Base-by-base conservation (phyloP, 2,329 filamentous ascomycete genomes). In the Diaporthe australafricana region DNA sequence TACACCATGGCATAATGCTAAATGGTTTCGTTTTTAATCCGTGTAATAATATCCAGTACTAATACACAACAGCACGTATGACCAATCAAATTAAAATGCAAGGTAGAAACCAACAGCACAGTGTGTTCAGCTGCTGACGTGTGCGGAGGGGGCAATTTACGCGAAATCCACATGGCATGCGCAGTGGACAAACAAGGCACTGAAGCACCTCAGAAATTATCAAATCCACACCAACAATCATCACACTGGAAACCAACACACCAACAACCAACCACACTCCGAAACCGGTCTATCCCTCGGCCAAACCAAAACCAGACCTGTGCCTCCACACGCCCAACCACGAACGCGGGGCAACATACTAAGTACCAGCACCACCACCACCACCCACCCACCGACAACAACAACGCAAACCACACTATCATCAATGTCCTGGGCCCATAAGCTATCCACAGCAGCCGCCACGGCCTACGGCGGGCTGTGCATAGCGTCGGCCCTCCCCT, bases 401-500 rank as follows among this genome's bases (percentile, higher is more conserved):
- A 35, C 32, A 35, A 35, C 32, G 32, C n/a, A n/a, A 47, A 48
- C 27, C 57, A 7, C 27, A 63, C 27, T 38, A 56, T 25, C 48
- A 35, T 20, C 50, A 45, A 68, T 68, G 65, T 68, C 65, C 25
- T 68, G 65, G 65, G 65, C 65, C 38, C 65, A 55, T n/a, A 68
- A 25, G 38, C 65, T 68, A 48, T 68, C 65, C 65, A 14, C 48
- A 56, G 65, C 65, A 68, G 50, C 65, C 65, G 20, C 50, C 9
- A 68, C 52, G 27, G 12, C 50, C 60, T 78, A 76, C 65, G 76
- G 76, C 55, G 65, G 50, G 12, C 74, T 76, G 7, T 78, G 75
- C 45, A 75, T 76, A 70, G 40, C 68, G 38, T 77, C 75, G 8
- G 74, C 75, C 22, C 69, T 76, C 40, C 76, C 76, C 12, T 76